Evolutionary conservation across 306 rosid species (phyloP), one percentile per base, ranked within the genome.

Genomic region (Dicorynia guianensis): DNA sequence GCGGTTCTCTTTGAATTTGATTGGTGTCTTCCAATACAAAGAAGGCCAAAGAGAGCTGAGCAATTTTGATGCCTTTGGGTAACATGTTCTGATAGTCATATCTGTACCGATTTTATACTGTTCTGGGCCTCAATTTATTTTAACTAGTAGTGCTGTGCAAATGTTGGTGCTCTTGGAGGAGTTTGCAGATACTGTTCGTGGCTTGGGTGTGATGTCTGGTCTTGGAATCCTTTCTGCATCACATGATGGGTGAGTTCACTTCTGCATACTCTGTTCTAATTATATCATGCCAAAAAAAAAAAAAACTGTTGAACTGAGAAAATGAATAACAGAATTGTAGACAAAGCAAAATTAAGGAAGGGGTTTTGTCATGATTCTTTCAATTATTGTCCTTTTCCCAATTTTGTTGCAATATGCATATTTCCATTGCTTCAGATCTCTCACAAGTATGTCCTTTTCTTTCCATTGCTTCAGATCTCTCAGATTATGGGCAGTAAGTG

Each of bases 111-210:
- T 76, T 64, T 74, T 33, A 18, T 77, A 49, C 49, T 75, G 40
- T 53, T 33, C 34, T 48, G 39, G 67, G 47, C 11, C 78, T 73
- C 13, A 9, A 34, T 38, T 61, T 72, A 66, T 47, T 40, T 79
- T 35, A 61, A 54, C 55, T 71, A 39, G 55, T 79, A 54, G 68
- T 35, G 20, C 69, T 67, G 20, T 64, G 76, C 57, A 69, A 57
- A 72, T 66, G 46, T 76, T 53, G 77, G 38, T 73, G 20, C 39
- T 33, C 63, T 53, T 52, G 80, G 81, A 82, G 80, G 75, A 54
- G 39, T 75, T 35, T 84, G 76, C 93, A 95, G 99, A 95, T 87
- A 95, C 99, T 0, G 97, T 95, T 49, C 88, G 97, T 82, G 87
- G 86, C 33, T 80, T 85, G 79, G 87, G 89, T 11, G 80, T 71